Base-by-base conservation (phyloP, 192 early-diverging fungal genomes). In the Linnemannia schmuckeri region DNA sequence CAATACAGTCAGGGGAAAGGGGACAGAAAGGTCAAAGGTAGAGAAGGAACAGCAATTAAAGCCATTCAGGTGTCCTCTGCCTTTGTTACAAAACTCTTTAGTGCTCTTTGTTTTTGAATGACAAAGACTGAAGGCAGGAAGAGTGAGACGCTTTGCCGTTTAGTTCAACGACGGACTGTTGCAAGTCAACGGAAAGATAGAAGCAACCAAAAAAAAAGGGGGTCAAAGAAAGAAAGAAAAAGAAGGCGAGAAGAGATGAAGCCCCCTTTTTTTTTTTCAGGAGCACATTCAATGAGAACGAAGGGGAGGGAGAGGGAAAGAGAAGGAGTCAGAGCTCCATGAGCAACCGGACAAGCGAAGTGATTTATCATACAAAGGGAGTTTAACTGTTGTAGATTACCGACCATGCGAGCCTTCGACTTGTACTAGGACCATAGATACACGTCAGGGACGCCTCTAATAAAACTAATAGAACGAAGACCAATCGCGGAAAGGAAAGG, bases 391-490 rank as follows among this genome's bases (percentile, higher is more conserved):
- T 30, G 35, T 8, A 7, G 8, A 10, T 69, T 18, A 38, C 30
- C 20, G 13, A 42, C 73, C 47, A 73, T 73, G 75, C 20, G 80
- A 80, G 63, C 69, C 20, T 40, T 57, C 40, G 54, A 71, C 37
- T 78, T 66, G 52, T 78, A 30, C 42, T 72, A 24, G 66, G 3
- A 66, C 42, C 12, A 22, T 71, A 37, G 17, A 52, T 52, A 18
- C 49, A 52, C 17, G 17, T 18, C 37, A 37, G 3, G 37, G 37
- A 52, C 18, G 18, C 18, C 18, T 52, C 18, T 22, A 52, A 52
- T 18, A 22, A 22, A 52, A 35, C 49, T 47, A 49, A 54, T 33
- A 57, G 44, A 15, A 13, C 13, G n/a, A n/a, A n/a, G n/a, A n/a
- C 42, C 37, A 37, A 37, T 3, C 37, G 37, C 37, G 37, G 37